A percentile compares a stretch with the other conserved stretches of the same genome.
Evolutionary conservation across 257 asterid species (phyloP).

Genomic region (Lithospermum erythrorhizon): DNA sequence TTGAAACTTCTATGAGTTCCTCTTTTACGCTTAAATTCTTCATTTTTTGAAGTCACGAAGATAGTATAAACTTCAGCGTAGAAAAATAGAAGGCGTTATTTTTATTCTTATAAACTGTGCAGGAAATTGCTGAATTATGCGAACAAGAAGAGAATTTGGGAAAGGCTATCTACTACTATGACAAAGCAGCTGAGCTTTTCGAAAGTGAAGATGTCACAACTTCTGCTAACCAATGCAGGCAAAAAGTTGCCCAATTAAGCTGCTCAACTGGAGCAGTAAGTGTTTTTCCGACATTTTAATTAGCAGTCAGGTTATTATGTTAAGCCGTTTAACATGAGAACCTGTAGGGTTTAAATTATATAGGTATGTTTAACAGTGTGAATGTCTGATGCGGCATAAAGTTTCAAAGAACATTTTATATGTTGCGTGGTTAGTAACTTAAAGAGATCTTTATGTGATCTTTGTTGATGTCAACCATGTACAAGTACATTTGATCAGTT

Average conservation of each 20-base stretch:
- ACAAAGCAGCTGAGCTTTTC: conserved; percentile 87
- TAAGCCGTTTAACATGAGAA: too few species aligned
- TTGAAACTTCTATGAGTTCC: too few species aligned
- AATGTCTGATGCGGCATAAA: neutral
- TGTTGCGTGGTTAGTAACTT: conserved; percentile 1
- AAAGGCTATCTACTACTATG: conserved; percentile 69
- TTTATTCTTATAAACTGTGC: conserved; percentile 5
- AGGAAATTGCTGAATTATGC: conserved; percentile 88
- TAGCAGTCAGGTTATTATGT: too few species aligned
- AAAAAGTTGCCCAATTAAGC: conserved; percentile 86
- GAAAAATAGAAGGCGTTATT: neutral
- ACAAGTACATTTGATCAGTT: neutral
- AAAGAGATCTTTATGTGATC: conserved; percentile 8
- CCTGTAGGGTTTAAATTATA: neutral
- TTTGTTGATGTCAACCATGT: conserved; percentile 5
- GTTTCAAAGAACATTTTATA: neutral
- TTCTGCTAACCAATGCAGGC: conserved; percentile 89
- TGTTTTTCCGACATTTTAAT: too few species aligned
- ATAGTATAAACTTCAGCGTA: neutral
- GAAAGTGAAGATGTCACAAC: conserved; percentile 75
- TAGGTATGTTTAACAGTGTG: neutral
- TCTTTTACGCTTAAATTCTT: too few species aligned
- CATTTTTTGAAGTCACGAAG: neutral
- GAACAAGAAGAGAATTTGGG: conserved; percentile 83
- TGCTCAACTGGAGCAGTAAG: conserved; percentile 84